Conservation (phyloP, 441 rosid genomes). For the Dalechampia spathulata region DNA sequence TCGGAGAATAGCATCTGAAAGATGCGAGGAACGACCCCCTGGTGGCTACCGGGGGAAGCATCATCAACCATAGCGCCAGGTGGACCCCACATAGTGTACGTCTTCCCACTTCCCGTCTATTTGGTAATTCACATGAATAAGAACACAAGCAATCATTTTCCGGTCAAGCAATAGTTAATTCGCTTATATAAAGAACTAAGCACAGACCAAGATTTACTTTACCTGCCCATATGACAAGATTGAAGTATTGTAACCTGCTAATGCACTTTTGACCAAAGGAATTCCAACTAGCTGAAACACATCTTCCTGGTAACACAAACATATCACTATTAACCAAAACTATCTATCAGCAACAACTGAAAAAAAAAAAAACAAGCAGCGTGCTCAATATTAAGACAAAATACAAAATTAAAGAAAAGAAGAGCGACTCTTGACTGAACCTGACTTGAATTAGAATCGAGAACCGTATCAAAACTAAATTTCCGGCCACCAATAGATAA, state of each 20-base stretch:
- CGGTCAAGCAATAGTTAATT: background rate
- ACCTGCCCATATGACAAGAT: conserved; percentile 92
- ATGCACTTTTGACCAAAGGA: conserved; percentile 67
- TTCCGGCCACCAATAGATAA: conserved; percentile 52
- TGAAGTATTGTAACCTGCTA: conserved; percentile 80
- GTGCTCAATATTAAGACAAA: no score
- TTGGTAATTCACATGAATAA: conserved; percentile 12
- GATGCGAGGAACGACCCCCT: conserved; percentile 82
- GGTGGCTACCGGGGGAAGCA: conserved; percentile 60
- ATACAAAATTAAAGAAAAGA: no score
- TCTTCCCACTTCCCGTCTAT: conserved; percentile 93
- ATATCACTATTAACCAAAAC: no score
- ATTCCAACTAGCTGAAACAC: conserved; percentile 64
- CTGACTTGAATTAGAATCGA: conserved; percentile 71
- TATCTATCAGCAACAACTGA: no score
- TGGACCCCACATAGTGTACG: conserved; percentile 95
- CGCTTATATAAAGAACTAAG: background rate
- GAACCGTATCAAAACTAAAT: conserved; percentile 70
- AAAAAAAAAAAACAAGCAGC: no score
- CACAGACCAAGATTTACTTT: conserved; percentile 1
- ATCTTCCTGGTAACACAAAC: conserved; percentile 47
- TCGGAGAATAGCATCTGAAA: conserved; percentile 74
- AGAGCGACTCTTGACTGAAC: conserved; percentile 26
- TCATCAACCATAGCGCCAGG: conserved; percentile 89
- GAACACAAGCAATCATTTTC: background rate